Evolutionary conservation across 148 eudicot genomes (phyloP), one percentile per base, ranked within the genome.

Genomic region (Cornus kousa): DNA sequence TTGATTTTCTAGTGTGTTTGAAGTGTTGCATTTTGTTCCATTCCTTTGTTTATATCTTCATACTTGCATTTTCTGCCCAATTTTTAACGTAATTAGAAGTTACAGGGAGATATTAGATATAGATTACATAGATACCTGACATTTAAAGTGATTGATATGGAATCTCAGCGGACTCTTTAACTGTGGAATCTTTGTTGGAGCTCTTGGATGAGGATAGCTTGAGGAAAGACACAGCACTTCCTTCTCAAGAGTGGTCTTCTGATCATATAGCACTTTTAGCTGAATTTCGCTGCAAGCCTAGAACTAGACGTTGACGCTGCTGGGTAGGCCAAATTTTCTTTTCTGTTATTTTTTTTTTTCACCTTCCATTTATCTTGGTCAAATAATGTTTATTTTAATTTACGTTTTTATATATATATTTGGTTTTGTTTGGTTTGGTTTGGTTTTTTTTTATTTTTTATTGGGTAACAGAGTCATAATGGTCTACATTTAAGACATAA

Each of bases 211-310:
- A 97, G 84, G 97, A 97, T 73, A 85, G 92, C 84, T 81, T 97
- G 87, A 88, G 99, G 78, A 97, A 97, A 83, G 96, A 97, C 80
- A 97, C 99, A 2, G 99, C 97, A 33, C 98, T 97, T 88, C 99
- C 99, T 80, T 97, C 99, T 86, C 98, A 97, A 31, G 99, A 92
- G 84, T 97, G 99, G 99, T 96, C 99, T 48, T 96, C 99, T 17
- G 99, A 96, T 87, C 99, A 96, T 87, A 92, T 93, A 83, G 99
- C 99, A 22, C 92, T 96, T 62, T 82, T 93, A 78, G 98, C 99
- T 69, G 99, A 92, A 85, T 96, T 96, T 81, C 99, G 99, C 78
- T 96, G 99, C 86, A 88, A 87, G 78, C 92, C 93, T 81, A 92
- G 90, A 89, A 79, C 80, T 76, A 92, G 97, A 77, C 98, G 98